phyloP scores from a whole-genome alignment of 148 eudicot genomes.

The Dianthus caryophyllus region DNA sequence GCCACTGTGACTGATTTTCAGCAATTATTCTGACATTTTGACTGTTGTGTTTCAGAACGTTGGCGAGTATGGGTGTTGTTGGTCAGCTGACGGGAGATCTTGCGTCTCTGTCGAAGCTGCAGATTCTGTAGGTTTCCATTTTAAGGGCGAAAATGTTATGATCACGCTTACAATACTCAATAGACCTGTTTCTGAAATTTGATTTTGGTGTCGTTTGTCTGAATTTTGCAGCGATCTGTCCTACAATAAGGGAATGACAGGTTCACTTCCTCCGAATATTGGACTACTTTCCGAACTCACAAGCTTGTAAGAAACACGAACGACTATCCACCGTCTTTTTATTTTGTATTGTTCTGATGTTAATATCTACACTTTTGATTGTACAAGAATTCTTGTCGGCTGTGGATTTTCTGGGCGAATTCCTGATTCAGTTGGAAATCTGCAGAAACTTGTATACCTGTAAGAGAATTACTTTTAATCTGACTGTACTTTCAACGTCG shows the following conservation, averaged over 20 bases:
- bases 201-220: not conserved
- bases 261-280: slow-evolving; percentile 60
- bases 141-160: not conserved
- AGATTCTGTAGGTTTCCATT: slow-evolving; percentile 51
- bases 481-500: not conserved
- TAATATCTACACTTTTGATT: not conserved
- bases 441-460: slow-evolving; percentile 53
- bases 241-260: slow-evolving; percentile 63
- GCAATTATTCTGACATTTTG: not conserved
- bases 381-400: slow-evolving; percentile 61
- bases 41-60: slow-evolving; percentile 41
- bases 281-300: slow-evolving; percentile 56
- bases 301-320: slow-evolving; percentile 50
- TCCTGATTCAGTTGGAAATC: slow-evolving; percentile 73
- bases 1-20: not conserved
- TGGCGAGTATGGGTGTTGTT: slow-evolving; percentile 51
- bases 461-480: slow-evolving; percentile 33
- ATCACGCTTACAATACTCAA: no score
- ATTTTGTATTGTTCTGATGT: not conserved
- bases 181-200: no score
- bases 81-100: slow-evolving; percentile 58
- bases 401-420: slow-evolving; percentile 72
- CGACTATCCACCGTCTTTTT: not conserved
- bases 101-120: slow-evolving; percentile 47
- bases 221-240: slow-evolving; percentile 69